A percentile compares a stretch with the other conserved stretches of the same genome.
These are phyloP conservation scores for Tuber borchii DNA, from an alignment of 495 filamentous ascomycete species.

Conservation along the genomic window DNA sequence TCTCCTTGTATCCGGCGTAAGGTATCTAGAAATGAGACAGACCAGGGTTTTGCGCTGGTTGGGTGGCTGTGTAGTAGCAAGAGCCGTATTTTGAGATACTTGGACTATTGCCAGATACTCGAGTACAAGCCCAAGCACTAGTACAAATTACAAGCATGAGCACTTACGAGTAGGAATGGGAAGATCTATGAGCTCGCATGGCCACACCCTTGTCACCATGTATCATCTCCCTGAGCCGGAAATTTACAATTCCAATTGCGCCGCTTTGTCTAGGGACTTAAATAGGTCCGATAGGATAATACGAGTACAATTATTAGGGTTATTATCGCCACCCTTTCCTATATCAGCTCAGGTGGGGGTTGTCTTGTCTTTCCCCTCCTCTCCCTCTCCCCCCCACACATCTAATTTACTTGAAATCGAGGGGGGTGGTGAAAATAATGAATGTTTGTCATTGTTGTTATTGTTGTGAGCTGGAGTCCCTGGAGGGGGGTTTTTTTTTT, in stretches of 20 bases:
- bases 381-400: neutral
- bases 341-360: neutral
- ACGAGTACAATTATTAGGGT: neutral
- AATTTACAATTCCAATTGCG: neutral
- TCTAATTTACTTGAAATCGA: slow-evolving; percentile 1
- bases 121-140: too few species aligned
- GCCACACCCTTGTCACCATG: neutral
- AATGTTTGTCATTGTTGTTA: neutral
- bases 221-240: neutral
- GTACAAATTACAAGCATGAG: neutral
- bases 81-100: too few species aligned
- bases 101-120: too few species aligned
- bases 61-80: too few species aligned
- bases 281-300: neutral
- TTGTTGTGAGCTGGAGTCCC: neutral
- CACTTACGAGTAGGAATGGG: neutral
- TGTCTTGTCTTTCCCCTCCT: neutral
- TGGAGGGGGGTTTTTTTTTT: too few species aligned
- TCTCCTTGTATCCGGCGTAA: too few species aligned
- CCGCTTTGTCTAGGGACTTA: neutral
- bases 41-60: too few species aligned
- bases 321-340: neutral
- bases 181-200: slow-evolving; percentile 1
- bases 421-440: neutral
- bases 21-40: too few species aligned